These are phyloP conservation scores for Trypanosoma congolense DNA, from an alignment of 208 protist genomes.

Conservation along the genomic window DNA sequence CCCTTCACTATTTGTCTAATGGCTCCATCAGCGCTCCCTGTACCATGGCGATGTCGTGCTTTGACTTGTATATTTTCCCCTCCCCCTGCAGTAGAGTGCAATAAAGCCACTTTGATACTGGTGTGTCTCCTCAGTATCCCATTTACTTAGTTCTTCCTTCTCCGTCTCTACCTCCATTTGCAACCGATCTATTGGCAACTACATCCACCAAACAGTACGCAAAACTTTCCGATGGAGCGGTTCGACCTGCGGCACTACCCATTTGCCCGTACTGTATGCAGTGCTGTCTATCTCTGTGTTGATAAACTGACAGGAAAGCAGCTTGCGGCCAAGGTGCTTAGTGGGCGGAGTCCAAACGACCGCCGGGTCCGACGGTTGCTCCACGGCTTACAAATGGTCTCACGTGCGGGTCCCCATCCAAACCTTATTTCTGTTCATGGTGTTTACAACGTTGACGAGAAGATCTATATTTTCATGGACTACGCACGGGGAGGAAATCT, in stretches of 20 bases:
- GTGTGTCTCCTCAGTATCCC: too few species aligned
- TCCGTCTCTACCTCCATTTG: constrained; percentile 12
- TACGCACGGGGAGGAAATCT: constrained; percentile 96
- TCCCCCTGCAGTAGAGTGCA: too few species aligned
- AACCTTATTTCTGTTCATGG: constrained; percentile 88
- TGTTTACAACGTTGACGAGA: constrained; percentile 69
- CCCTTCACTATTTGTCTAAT: too few species aligned
- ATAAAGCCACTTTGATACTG: too few species aligned
- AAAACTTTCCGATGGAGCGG: constrained; percentile 34
- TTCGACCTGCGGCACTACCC: constrained; percentile 48
- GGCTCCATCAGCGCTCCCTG: too few species aligned
- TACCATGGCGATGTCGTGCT: too few species aligned
- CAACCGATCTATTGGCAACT: background rate
- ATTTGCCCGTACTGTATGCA: constrained; percentile 28
- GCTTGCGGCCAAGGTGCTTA: constrained; percentile 64
- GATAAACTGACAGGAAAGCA: constrained; percentile 31
- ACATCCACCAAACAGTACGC: too few species aligned
- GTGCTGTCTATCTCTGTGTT: constrained; percentile 52
- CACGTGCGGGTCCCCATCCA: constrained; percentile 33
- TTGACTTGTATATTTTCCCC: too few species aligned
- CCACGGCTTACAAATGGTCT: constrained; percentile 53
- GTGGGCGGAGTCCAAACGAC: constrained; percentile 28
- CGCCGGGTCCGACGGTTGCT: constrained; percentile 33
- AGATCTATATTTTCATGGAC: constrained; percentile 95
- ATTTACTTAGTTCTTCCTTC: constrained; percentile 5